Base-by-base conservation (phyloP, 2,329 filamentous ascomycete genomes). In the Pseudohalonectria lignicola region DNA sequence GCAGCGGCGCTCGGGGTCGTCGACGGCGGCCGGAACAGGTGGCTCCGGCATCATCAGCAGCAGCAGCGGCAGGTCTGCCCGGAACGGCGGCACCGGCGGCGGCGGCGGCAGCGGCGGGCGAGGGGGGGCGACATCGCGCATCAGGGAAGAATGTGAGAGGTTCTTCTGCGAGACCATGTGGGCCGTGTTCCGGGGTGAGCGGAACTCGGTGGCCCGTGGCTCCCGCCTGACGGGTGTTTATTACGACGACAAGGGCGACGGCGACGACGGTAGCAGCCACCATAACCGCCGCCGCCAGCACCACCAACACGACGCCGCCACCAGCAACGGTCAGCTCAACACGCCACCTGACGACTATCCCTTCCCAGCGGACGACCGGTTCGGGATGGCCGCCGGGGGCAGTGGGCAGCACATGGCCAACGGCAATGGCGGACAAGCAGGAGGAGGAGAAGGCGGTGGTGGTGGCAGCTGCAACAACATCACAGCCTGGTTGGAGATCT, bases 131-230 rank as follows among this genome's bases (percentile, higher is more conserved):
- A 79, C 86, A 83, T 79, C 85, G 67, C 80, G 81, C 71, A 94
- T 94, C 75, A 87, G 83, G 85, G 87, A 83, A 87, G 87, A 94
- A 86, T 94, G 88, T 94, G 88, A 94, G 87, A 95, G 88, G 75
- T 90, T 94, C 82, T 94, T 94, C 78, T 94, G 88, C 70, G 86
- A 90, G 82, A 82, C 80, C 75, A 85, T 94, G 79, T 83, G 77
- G 69, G 70, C 80, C 70, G 82, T 85, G 71, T 94, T 95, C 79
- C 84, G 82, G 74, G 88, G 86, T 94, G 87, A 93, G 86, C 79
- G 82, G 83, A 79, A 79, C 67, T 63, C 68, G 72, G 74, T 66
- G 62, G 66, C 68, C 70, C 73, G 79, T 77, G 82, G 77, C 82
- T 90, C 85, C 77, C 76, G 82, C 77, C 81, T 82, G 75, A 79